These are phyloP conservation scores for Verbascum thapsus DNA, from an alignment of 257 asterid species.

Conservation along the genomic window DNA sequence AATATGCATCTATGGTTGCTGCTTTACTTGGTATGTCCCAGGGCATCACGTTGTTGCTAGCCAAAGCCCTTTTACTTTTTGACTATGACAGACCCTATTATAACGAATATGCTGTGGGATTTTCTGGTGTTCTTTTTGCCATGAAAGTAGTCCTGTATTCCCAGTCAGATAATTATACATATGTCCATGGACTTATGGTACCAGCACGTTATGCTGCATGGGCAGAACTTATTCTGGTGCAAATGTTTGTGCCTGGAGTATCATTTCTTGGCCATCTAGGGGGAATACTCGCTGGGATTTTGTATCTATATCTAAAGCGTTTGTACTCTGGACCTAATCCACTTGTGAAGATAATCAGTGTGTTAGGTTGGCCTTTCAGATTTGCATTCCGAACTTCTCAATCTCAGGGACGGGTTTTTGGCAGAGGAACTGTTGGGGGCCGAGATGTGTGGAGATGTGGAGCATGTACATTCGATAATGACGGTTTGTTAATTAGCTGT, in stretches of 20 bases:
- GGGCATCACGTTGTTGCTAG: conserved; percentile 68
- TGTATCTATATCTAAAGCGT: conserved; percentile 49
- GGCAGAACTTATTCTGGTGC: conserved; percentile 88
- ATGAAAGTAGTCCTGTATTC: conserved; percentile 85
- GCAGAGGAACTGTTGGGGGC: conserved; percentile 59
- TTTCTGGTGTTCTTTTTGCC: conserved; percentile 95
- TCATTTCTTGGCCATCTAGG: conserved; percentile 94
- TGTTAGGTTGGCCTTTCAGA: conserved; percentile 66
- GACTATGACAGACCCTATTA: conserved; percentile 68
- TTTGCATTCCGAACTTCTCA: conserved; percentile 32
- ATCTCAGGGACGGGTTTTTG: conserved; percentile 37
- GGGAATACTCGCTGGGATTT: conserved; percentile 83
- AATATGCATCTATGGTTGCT: conserved; percentile 76
- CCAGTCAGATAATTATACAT: conserved; percentile 61
- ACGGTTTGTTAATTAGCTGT: conserved; percentile 44
- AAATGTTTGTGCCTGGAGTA: conserved; percentile 87
- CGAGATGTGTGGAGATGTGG: conserved; percentile 66
- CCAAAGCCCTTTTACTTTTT: conserved; percentile 62
- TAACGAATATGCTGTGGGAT: conserved; percentile 79
- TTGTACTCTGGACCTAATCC: conserved; percentile 51
- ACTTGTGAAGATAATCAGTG: conserved; percentile 37
- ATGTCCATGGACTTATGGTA: conserved; percentile 69
- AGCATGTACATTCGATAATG: conserved; percentile 75
- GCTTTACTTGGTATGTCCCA: conserved; percentile 78
- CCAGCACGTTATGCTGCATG: conserved; percentile 92